Percentiles rank a stretch among this genome's conserved stretches.
These are phyloP conservation scores for Rhodotorula kratochvilovae DNA, from an alignment of 768 basidiomycete species.

Conservation along the genomic window DNA sequence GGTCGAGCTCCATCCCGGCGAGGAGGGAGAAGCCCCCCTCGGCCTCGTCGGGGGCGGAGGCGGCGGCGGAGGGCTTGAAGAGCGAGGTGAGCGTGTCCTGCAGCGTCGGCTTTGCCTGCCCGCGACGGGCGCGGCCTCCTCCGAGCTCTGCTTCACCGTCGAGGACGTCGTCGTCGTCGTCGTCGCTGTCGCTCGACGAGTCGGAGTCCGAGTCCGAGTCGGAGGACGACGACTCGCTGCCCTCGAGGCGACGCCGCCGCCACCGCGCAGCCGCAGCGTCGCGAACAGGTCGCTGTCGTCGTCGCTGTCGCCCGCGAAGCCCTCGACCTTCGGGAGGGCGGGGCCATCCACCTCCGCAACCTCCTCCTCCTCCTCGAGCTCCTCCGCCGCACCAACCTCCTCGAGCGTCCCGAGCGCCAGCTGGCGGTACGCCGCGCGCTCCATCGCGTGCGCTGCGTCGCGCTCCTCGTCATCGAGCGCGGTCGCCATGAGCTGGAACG, in stretches of 20 bases:
- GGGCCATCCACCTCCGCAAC: neutral
- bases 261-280: constrained; percentile 21
- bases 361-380: neutral
- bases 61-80: constrained; percentile 12
- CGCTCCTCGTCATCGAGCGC: constrained; percentile 16
- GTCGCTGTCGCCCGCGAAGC: constrained; percentile 30
- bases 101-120: constrained; percentile 2
- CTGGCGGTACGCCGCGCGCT: constrained; percentile 5
- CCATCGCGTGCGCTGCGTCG: neutral
- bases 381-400: neutral
- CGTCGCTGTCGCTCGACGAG: constrained; percentile 6
- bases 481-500: constrained; percentile 22
- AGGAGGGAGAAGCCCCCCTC: constrained; percentile 32
- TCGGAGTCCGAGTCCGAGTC: constrained; percentile 2
- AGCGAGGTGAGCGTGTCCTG: constrained; percentile 34
- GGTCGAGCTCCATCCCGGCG: constrained; percentile 36
- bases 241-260: neutral
- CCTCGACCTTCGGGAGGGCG: constrained; percentile 28
- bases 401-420: constrained; percentile 15
- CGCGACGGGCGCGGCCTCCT: neutral
- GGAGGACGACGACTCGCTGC: neutral
- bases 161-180: constrained; percentile 6
- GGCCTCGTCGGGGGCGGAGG: neutral
- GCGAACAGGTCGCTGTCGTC: constrained; percentile 23
- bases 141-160: neutral